Conservation (phyloP, 352 stramenopile genomes). For the Aphanomyces astaci region DNA sequence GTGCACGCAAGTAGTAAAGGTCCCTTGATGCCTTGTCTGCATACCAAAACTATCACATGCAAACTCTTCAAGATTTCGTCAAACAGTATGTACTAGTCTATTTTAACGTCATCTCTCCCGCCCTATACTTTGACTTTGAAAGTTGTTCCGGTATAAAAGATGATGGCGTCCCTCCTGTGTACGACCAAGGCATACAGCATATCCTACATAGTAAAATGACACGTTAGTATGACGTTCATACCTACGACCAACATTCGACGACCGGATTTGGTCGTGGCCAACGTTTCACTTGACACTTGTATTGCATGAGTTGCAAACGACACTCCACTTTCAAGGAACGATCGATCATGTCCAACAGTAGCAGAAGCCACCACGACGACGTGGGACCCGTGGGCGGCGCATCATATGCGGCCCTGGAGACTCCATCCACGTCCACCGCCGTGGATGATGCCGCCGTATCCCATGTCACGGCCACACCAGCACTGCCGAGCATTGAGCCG, state of each 20-base stretch:
- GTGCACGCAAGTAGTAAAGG: not conserved
- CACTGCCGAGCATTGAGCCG: no score
- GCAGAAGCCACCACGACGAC: not conserved
- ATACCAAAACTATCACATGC: not conserved
- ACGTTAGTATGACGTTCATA: no score
- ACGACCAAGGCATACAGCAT: not conserved
- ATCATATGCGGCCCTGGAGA: not conserved
- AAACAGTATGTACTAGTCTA: no score
- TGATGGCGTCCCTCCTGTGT: not conserved
- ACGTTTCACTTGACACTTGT: not conserved
- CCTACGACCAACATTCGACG: no score
- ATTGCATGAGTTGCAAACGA: no score
- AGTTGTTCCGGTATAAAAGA: not conserved
- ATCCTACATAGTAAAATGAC: not conserved
- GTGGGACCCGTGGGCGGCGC: not conserved
- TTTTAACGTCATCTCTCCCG: not conserved
- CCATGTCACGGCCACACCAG: not conserved
- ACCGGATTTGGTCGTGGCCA: not conserved
- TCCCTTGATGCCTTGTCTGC: not conserved
- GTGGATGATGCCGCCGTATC: not conserved
- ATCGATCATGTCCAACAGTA: not conserved
- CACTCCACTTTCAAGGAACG: not conserved
- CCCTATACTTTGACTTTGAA: not conserved
- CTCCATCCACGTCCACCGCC: not conserved
- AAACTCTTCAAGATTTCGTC: no score